These are phyloP conservation scores for Mycena belliarum DNA, from an alignment of 768 basidiomycete genomes.

Conservation along the genomic window DNA sequence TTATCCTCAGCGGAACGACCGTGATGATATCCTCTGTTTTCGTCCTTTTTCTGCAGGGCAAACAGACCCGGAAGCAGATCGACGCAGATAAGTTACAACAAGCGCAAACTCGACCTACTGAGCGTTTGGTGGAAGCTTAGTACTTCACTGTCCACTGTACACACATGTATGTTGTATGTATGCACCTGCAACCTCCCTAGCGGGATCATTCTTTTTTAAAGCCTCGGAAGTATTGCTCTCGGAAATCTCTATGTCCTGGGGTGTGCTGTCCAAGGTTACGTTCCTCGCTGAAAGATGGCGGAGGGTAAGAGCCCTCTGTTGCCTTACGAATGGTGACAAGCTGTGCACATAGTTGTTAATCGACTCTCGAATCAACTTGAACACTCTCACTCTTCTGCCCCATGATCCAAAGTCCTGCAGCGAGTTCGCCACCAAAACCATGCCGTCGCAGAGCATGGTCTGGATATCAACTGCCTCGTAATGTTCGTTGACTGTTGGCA, in stretches of 20 bases:
- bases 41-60: slow-evolving; percentile 57
- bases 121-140: not conserved
- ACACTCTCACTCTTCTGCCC: slow-evolving; percentile 76
- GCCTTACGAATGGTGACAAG: slow-evolving; percentile 88
- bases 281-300: slow-evolving; percentile 54
- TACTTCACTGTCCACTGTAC: not conserved
- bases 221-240: slow-evolving; percentile 84
- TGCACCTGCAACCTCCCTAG: not conserved
- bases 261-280: slow-evolving; percentile 36
- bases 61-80: slow-evolving; percentile 59
- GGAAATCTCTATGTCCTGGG: slow-evolving; percentile 89
- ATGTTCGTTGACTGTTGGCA: slow-evolving; percentile 89
- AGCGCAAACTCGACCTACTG: slow-evolving; percentile 10
- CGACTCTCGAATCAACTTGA: not conserved
- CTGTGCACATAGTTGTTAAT: slow-evolving; percentile 41
- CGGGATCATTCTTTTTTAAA: slow-evolving; percentile 51
- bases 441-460: slow-evolving; percentile 77
- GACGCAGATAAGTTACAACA: slow-evolving; percentile 54
- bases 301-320: slow-evolving; percentile 42
- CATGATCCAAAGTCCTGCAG: slow-evolving; percentile 93
- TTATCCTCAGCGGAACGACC: slow-evolving; percentile 66
- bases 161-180: not conserved
- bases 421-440: slow-evolving; percentile 87
- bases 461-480: slow-evolving; percentile 88
- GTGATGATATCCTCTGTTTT: slow-evolving; percentile 39